Percentiles rank a stretch among this genome's conserved stretches.
Conservation (phyloP, 371 early-diverging fungal species). For the Saksenaea vasiformis region DNA sequence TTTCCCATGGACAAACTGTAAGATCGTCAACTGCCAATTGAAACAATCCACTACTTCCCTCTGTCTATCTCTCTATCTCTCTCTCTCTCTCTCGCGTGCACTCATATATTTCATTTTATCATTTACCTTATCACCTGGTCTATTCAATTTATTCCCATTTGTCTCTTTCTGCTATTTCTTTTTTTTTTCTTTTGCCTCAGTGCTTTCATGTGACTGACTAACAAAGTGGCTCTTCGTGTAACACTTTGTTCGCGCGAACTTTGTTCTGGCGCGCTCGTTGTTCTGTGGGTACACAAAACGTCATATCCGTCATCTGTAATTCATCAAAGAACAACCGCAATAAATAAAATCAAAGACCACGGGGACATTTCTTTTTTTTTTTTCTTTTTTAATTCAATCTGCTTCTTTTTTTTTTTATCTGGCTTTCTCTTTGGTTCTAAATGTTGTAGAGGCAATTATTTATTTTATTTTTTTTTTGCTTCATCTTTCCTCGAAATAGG, state of each 20-base stretch:
- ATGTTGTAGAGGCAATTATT: too few relatives aligned
- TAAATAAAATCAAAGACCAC: background rate
- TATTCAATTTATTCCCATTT: too few relatives aligned
- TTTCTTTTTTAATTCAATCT: background rate
- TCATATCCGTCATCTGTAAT: background rate
- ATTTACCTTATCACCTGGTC: too few relatives aligned
- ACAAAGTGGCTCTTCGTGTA: background rate
- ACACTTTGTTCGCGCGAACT: background rate
- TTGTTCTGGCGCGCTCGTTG: background rate
- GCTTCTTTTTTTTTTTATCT: too few relatives aligned
- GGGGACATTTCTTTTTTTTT: background rate
- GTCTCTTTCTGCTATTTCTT: background rate
- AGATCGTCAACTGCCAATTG: background rate
- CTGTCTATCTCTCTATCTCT: background rate
- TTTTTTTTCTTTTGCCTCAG: background rate
- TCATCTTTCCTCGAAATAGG: too few relatives aligned
- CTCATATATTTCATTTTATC: too few relatives aligned
- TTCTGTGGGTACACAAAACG: conserved; percentile 1
- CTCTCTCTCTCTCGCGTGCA: background rate
- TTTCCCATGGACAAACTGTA: conserved; percentile 1
- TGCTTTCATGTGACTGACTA: background rate
- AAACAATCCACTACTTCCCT: background rate
- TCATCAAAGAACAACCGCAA: background rate
- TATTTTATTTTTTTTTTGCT: too few relatives aligned
- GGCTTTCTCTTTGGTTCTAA: too few relatives aligned